Conservation (phyloP, 179 eudicot genomes). For the Actinidia chinensis region DNA sequence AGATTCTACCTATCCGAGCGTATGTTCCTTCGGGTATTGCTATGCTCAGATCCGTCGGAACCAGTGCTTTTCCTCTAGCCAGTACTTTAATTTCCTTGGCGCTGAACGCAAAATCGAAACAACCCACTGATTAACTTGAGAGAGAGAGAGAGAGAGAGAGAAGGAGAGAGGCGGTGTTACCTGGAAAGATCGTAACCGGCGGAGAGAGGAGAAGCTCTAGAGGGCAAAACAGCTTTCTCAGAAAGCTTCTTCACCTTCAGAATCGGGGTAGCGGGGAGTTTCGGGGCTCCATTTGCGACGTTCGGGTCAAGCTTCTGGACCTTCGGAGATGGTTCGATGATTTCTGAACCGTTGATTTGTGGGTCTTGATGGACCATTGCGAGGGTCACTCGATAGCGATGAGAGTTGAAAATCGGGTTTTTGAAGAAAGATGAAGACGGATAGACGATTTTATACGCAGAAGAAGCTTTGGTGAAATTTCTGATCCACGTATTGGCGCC, state of each 20-base stretch:
- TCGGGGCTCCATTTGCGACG: constrained; percentile 20
- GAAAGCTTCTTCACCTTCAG: constrained; percentile 73
- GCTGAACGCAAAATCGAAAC: constrained; percentile 31
- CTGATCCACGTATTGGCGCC: background rate
- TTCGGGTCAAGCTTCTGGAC: constrained; percentile 43
- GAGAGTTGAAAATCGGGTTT: background rate
- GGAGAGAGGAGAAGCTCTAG: constrained; percentile 58
- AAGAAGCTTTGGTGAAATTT: background rate
- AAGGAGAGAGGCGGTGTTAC: constrained; percentile 20
- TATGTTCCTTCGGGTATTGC: constrained; percentile 83
- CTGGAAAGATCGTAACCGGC: constrained; percentile 90
- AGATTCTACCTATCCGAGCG: constrained; percentile 68
- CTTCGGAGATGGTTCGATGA: constrained; percentile 40
- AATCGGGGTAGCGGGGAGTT: constrained; percentile 10
- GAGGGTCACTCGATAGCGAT: too few species aligned
- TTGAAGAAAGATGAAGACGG: background rate
- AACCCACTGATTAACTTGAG: background rate
- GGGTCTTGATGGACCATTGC: constrained; percentile 13
- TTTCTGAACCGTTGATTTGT: constrained; percentile 30
- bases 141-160: background rate
- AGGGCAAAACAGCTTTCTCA: constrained; percentile 65
- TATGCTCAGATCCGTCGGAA: constrained; percentile 84
- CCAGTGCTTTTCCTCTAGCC: constrained; percentile 80
- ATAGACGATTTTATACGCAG: background rate
- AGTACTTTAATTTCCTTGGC: constrained; percentile 66